A percentile compares a stretch with the other conserved stretches of the same genome.
Conservation (phyloP, 768 basidiomycete genomes). For the Lentinula raphanica region DNA sequence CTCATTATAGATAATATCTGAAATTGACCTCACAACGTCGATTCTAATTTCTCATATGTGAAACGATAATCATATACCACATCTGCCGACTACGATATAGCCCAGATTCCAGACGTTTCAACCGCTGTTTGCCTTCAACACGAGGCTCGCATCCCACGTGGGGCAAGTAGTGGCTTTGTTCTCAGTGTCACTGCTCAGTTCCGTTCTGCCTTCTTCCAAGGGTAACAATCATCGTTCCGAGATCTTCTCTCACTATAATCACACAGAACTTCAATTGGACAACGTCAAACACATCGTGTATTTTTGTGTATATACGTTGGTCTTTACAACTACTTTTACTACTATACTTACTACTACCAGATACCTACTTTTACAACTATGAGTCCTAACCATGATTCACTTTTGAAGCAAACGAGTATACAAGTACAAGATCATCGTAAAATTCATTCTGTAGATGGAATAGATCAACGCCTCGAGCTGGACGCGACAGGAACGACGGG, state of each 20-base stretch:
- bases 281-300: constrained; percentile 6
- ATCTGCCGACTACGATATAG: neutral
- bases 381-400: no score
- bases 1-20: no score
- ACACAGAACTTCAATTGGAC: neutral
- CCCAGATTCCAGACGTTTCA: neutral
- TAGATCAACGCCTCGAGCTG: constrained; percentile 12
- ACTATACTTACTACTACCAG: neutral
- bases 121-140: constrained; percentile 14
- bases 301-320: neutral
- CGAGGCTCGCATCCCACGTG: constrained; percentile 1
- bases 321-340: neutral
- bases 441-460: neutral
- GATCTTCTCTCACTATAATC: neutral
- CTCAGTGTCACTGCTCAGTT: neutral
- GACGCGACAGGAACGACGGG: constrained; percentile 25
- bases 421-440: neutral
- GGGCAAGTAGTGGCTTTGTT: neutral
- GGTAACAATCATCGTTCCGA: neutral
- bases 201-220: neutral
- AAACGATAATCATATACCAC: no score
- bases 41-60: no score
- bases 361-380: constrained; percentile 1
- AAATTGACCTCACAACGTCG: no score
- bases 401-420: no score